phyloP scores from a whole-genome alignment of 495 filamentous ascomycete species.

The Barbatosphaeria neglecta region DNA sequence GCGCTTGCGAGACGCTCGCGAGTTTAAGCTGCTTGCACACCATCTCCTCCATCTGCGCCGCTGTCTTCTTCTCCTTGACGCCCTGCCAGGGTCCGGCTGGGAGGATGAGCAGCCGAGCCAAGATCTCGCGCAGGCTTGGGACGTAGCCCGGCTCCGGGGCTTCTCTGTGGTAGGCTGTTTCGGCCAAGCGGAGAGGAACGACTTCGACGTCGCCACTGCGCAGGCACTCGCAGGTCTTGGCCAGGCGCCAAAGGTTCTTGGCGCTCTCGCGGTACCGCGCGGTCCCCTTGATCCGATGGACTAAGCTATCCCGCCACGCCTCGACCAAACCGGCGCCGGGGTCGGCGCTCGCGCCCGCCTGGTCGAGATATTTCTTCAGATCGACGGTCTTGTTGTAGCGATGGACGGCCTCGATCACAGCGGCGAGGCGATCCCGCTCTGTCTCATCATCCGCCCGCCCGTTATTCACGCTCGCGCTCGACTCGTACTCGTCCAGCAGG shows the following conservation, averaged over 20 bases:
- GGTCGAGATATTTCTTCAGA: not conserved
- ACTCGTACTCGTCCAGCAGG: not conserved
- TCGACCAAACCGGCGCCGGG: not conserved
- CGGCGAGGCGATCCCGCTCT: not conserved
- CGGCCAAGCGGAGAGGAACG: not conserved
- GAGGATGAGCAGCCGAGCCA: not conserved
- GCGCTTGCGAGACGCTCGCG: no score
- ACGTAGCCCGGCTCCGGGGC: not conserved
- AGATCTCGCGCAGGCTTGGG: not conserved
- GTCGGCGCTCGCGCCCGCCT: not conserved
- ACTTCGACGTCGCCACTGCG: not conserved
- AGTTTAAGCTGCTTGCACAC: not conserved
- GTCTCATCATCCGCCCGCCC: not conserved
- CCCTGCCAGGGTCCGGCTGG: not conserved
- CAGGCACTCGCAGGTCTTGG: slow-evolving; percentile 5
- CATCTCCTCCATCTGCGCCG: not conserved
- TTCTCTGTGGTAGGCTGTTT: not conserved
- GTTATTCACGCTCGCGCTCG: no score
- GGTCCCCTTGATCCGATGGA: not conserved
- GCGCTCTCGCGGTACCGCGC: slow-evolving; percentile 4
- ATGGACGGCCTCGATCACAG: not conserved
- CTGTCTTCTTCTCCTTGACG: no score
- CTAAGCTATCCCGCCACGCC: not conserved
- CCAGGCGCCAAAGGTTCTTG: slow-evolving; percentile 6
- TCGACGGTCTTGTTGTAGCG: not conserved